Conservation (phyloP, 345 rosid genomes). For the Abelmoschus esculentus region DNA sequence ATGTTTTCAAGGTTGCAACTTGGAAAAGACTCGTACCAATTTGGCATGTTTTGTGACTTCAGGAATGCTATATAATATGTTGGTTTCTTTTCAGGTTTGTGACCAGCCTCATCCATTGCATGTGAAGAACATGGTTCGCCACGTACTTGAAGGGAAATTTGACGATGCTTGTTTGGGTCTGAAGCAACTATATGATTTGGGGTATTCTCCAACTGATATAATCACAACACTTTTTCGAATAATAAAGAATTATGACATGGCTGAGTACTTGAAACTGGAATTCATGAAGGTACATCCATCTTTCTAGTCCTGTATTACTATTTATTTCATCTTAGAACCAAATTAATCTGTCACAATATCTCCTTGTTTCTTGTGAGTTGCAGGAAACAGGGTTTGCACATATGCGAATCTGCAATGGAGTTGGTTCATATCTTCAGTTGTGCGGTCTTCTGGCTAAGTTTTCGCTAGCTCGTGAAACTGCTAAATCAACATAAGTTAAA, state of each 20-base stretch:
- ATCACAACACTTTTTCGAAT: constrained; percentile 90
- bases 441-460: constrained; percentile 90
- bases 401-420: constrained; percentile 94
- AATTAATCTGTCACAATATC: background rate
- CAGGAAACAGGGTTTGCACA: constrained; percentile 98
- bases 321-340: background rate
- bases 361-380: constrained; percentile 7
- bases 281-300: constrained; percentile 70
- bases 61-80: background rate
- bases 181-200: constrained; percentile 85
- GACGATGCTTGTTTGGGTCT: constrained; percentile 82
- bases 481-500: constrained; percentile 51
- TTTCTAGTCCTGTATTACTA: background rate
- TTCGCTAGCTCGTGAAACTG: constrained; percentile 62
- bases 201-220: constrained; percentile 95
- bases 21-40: background rate
- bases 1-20: constrained; percentile 80
- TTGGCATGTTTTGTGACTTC: background rate
- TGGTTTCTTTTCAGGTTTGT: constrained; percentile 52
- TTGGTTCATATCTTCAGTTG: constrained; percentile 93
- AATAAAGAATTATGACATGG: constrained; percentile 86
- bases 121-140: constrained; percentile 77
- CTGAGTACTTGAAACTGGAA: constrained; percentile 85
- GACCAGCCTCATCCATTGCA: constrained; percentile 98
- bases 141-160: constrained; percentile 77